Evolutionary conservation across 2,329 filamentous ascomycete genomes (phyloP), one percentile per base, ranked within the genome.

Genomic region (Sclerotinia spermophila): DNA sequence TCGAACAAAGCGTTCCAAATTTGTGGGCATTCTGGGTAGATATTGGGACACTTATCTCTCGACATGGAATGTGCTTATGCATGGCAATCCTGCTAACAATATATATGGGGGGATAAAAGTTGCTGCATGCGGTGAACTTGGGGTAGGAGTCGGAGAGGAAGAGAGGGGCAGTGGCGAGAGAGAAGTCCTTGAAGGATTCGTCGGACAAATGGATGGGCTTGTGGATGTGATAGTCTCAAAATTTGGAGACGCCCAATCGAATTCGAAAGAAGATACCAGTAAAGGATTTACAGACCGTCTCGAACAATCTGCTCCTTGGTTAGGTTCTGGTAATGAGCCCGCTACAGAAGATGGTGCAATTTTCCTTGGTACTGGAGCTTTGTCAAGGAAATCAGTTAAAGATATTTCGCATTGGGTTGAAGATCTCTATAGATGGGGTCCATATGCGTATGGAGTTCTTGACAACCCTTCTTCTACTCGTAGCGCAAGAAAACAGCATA

Each of bases 131-230:
- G 95, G 96, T 27, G 95, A 98, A 81, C 86, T 98, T 38, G 96
- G 96, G 24, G 88, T 97, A 60, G 96, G 96, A 0, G 96, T 98
- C 1, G 96, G 96, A 27, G 96, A 98, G 79, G 96, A 98, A 82
- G 93, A 97, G 69, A 91, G 94, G 79, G 95, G 95, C 6, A 97
- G 95, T 79, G 94, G 94, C 44, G 95, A 98, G 82, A 86, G 95
- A 76, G 95, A 96, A 76, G 95, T 98, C 0, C 83, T 99, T 1
- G 95, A 98, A 80, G 93, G 93, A n/a, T 88, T 97, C 73, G 89
- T 93, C 1, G 86, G 85, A 15, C 86, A 92, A 69, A 92, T 93
- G 35, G 90, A 96, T 67, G 96, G 96, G 0, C 84, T 99, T 53
- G 87, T 97, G 8, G 96, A 99, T 80, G 81, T 98, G 64, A 84